phyloP scores from a whole-genome alignment of 1,284 basidiomycete species.

The Schizophyllum commune region DNA sequence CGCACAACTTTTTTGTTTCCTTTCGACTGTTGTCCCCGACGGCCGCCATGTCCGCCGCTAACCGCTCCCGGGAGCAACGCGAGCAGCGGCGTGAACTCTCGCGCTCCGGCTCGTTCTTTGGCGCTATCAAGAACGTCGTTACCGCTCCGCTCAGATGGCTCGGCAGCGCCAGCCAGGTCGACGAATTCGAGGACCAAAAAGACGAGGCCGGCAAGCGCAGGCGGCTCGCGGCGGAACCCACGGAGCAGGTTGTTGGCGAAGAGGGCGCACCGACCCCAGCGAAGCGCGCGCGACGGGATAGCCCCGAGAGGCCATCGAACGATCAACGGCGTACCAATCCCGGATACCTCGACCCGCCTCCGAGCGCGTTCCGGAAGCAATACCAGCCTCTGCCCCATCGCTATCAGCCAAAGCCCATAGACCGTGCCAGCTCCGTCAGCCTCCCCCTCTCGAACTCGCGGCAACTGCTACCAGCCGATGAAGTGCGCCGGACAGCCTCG shows the following conservation, averaged over 20 bases:
- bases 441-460: constrained; percentile 21
- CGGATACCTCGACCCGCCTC: constrained; percentile 51
- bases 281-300: constrained; percentile 51
- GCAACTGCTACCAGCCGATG: constrained; percentile 18
- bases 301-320: constrained; percentile 31
- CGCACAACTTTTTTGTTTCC: neutral
- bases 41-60: neutral
- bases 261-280: constrained; percentile 20
- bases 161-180: constrained; percentile 31
- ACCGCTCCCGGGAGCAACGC: neutral
- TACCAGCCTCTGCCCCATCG: neutral
- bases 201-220: constrained; percentile 46
- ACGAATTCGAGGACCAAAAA: constrained; percentile 39
- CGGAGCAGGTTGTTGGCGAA: constrained; percentile 22
- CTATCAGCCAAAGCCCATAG: constrained; percentile 21
- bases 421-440: constrained; percentile 30
- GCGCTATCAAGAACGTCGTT: constrained; percentile 56
- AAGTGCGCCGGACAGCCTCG: constrained; percentile 32
- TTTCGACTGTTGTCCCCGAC: neutral
- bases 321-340: constrained; percentile 15
- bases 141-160: constrained; percentile 59
- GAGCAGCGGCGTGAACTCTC: neutral
- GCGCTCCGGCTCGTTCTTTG: constrained; percentile 44
- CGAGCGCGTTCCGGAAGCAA: constrained; percentile 26
- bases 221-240: constrained; percentile 25